Base-by-base conservation (phyloP, 495 filamentous ascomycete species). In the Neurospora sp. region DNA sequence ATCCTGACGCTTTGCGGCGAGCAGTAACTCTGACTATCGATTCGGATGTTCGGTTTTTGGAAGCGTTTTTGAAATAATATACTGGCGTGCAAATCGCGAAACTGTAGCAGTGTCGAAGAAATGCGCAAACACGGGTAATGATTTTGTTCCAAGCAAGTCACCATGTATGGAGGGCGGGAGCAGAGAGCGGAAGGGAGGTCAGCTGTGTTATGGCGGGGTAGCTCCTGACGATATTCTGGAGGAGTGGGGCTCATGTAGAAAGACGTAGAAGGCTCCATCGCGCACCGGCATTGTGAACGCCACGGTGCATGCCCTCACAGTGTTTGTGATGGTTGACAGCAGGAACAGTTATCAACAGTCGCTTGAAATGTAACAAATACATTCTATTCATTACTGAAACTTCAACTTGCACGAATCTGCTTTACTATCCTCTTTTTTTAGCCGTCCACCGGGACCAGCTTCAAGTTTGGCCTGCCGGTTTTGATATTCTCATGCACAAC, bases 1-100 rank as follows among this genome's bases (percentile, higher is more conserved):
- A 97, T 97, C 35, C 82, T 89, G 82, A 71, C 39, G 27, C 27
- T 35, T 66, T 66, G 54, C 54, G 69, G n/a, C 41, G 31, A 27
- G n/a, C 31, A 38, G 69, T 73, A 35, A 35, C 18, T 44, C 14
- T 44, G 69, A 20, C 18, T 18, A 39, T 18, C 4, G 6, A 1
- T 40, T 44, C 6, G 1, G 35, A 39, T 27, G 35, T 70, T 31
- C 35, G 10, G 9, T 18, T 39, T 0, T 12, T 20, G 31, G 11
- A 41, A 20, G 69, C 37, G 37, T 1, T 11, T n/a, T 6, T 62
- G 39, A 62, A 42, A 59, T 72, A 71, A 16, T 31, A 16, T 1
- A 66, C 14, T 27, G 31, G 27, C 14, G 27, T 66, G 23, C 6
- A 66, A 66, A 35, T 66, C 23, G 54, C 14, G 27, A 31, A 66